phyloP scores from a whole-genome alignment of 169 alveolate genomes.

The Cystoisospora suis region DNA sequence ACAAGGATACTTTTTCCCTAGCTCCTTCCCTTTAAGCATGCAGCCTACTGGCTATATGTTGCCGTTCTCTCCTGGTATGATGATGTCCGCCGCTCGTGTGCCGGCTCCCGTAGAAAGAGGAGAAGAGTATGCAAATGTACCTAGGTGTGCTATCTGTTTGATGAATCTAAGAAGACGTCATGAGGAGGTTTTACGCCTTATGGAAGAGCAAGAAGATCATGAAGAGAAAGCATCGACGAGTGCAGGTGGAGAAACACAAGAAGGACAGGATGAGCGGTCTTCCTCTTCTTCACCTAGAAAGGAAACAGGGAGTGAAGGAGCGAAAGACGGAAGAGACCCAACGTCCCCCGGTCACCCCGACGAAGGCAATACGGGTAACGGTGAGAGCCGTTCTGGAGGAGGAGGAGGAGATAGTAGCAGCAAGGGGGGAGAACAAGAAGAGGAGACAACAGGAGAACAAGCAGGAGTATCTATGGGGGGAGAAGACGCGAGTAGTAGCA shows the following conservation, averaged over 20 bases:
- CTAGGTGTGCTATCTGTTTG: constrained; percentile 25
- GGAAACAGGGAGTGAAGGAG: not conserved
- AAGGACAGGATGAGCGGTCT: not conserved
- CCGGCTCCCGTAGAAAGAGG: not conserved
- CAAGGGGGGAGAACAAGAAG: not conserved
- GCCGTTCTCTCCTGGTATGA: not conserved
- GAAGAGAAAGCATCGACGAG: not conserved
- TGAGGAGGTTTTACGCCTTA: not conserved
- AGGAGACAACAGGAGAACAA: not conserved
- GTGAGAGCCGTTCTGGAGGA: not conserved
- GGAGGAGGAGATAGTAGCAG: not conserved
- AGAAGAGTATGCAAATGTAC: not conserved
- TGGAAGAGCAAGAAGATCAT: not conserved
- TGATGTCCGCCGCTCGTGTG: not conserved
- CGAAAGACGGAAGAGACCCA: not conserved
- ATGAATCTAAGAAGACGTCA: not conserved
- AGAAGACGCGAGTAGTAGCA: not conserved
- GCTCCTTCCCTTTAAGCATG: not conserved
- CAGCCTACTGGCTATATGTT: not conserved
- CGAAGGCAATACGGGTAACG: not conserved
- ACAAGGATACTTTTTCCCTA: not conserved
- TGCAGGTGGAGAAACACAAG: not conserved
- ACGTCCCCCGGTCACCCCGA: not conserved
- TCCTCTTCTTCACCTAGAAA: not conserved
- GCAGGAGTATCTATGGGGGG: not conserved